Conservation (phyloP, 192 early-diverging fungal genomes). For the Coemansia interrupta region DNA sequence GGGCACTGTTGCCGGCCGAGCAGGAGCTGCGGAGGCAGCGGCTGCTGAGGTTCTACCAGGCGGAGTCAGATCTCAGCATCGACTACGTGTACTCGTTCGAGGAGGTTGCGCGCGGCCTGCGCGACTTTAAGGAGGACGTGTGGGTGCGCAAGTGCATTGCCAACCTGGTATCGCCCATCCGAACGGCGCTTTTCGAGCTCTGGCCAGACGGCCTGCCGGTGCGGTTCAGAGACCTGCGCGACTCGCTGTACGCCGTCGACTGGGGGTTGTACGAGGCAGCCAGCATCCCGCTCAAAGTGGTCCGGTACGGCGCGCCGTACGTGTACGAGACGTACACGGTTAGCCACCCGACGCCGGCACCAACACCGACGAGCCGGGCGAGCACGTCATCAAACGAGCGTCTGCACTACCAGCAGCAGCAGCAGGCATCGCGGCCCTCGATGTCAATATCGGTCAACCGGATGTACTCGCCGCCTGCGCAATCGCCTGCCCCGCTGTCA, state of each 20-base stretch:
- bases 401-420: constrained; percentile 2
- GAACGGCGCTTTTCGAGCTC: constrained; percentile 45
- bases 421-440: constrained; percentile 6
- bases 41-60: constrained; percentile 43
- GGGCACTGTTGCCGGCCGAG: constrained; percentile 49
- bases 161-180: constrained; percentile 35
- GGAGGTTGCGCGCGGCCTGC: constrained; percentile 38
- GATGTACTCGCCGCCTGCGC: constrained; percentile 34
- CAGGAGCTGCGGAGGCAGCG: constrained; percentile 49
- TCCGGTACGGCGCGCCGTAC: constrained; percentile 36
- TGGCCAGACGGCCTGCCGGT: constrained; percentile 49
- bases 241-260: constrained; percentile 51
- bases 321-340: constrained; percentile 33
- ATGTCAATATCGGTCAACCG: constrained; percentile 10
- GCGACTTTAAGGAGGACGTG: constrained; percentile 49
- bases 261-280: constrained; percentile 52
- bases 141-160: constrained; percentile 53
- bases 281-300: constrained; percentile 42
- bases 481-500: constrained; percentile 22
- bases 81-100: constrained; percentile 53
- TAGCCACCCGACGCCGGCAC: not conserved
- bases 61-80: constrained; percentile 46
- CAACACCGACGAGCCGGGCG: constrained; percentile 13
- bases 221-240: constrained; percentile 47
- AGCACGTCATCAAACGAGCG: constrained; percentile 27